These are phyloP conservation scores for Daldinia grandis DNA, from an alignment of 495 filamentous ascomycete species.

Conservation along the genomic window DNA sequence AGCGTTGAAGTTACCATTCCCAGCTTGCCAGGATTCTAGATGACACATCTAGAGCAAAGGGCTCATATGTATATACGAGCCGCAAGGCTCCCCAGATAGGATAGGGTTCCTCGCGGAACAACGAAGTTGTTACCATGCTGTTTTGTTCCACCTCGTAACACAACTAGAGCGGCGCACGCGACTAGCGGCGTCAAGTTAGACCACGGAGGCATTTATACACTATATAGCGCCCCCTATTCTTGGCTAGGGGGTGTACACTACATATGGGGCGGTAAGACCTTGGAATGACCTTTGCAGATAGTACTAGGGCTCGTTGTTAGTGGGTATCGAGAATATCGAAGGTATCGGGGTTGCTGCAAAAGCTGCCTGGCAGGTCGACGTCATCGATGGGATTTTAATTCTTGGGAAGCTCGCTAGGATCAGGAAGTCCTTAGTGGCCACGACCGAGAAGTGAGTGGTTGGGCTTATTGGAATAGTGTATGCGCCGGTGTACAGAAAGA, in stretches of 20 bases:
- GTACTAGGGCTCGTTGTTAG: slow-evolving; percentile 51
- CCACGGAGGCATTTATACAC: too few species aligned
- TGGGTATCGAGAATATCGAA: slow-evolving; percentile 72
- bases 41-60: too few species aligned
- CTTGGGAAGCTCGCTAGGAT: slow-evolving; percentile 66
- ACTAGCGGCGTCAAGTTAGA: too few species aligned
- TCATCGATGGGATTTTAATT: slow-evolving; percentile 53
- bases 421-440: slow-evolving; percentile 53
- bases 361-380: slow-evolving; percentile 58
- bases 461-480: neutral
- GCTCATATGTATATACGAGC: too few species aligned
- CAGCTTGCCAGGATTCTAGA: too few species aligned
- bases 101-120: too few species aligned
- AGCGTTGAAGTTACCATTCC: neutral
- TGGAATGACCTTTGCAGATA: neutral
- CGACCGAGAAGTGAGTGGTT: neutral
- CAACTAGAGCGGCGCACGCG: too few species aligned
- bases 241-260: too few species aligned
- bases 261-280: neutral
- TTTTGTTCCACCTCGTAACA: too few species aligned
- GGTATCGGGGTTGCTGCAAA: slow-evolving; percentile 69
- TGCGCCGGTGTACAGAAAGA: neutral
- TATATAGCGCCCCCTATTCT: too few species aligned
- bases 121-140: too few species aligned
- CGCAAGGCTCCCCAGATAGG: too few species aligned